These are phyloP conservation scores for Euryodendron excelsum DNA, from an alignment of 148 eudicot species.

Conservation along the genomic window DNA sequence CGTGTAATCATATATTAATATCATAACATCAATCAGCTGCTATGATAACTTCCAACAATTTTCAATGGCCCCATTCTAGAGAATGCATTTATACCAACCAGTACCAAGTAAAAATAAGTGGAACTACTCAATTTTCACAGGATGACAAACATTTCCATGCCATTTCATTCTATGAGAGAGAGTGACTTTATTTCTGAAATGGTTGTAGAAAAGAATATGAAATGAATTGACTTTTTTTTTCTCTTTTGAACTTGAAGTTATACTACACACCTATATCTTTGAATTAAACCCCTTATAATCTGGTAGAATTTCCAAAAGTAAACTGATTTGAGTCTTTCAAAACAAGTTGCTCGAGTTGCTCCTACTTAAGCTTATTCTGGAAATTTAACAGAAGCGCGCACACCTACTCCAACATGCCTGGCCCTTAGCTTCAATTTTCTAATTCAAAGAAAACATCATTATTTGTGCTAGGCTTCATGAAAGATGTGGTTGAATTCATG, in stretches of 20 bases:
- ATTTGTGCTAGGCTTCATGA: background rate
- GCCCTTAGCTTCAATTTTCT: background rate
- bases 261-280: no score
- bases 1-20: no score
- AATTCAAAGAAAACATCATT: background rate
- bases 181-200: no score
- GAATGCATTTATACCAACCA: background rate
- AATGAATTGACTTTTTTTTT: no score
- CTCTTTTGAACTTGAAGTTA: no score
- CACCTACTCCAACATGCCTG: background rate
- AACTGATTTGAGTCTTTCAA: no score
- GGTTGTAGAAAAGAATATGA: no score
- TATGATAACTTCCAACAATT: background rate
- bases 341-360: no score
- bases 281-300: no score
- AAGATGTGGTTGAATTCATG: background rate
- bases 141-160: background rate
- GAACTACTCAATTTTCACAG: background rate
- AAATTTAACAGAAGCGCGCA: background rate
- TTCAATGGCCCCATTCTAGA: background rate
- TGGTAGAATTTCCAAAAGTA: no score
- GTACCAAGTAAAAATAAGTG: background rate
- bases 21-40: background rate
- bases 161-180: background rate
- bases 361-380: no score